A percentile compares a stretch with the other conserved stretches of the same genome.
These are phyloP conservation scores for Neoboletus subvelutipes DNA, from an alignment of 768 basidiomycete genomes.

Conservation along the genomic window DNA sequence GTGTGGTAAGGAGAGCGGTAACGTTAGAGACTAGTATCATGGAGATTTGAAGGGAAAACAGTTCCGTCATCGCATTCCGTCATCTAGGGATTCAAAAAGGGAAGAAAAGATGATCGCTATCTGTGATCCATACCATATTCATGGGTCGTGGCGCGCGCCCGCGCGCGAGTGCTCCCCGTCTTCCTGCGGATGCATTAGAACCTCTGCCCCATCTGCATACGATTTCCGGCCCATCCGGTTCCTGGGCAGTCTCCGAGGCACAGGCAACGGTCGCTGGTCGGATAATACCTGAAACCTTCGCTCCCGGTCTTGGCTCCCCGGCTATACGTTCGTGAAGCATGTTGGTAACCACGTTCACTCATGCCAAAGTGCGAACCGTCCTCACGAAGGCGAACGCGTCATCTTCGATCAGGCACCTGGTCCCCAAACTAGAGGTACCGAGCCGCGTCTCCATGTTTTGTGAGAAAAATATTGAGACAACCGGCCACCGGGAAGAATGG, in stretches of 20 bases:
- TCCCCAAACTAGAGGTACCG: conserved; percentile 1
- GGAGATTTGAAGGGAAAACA: neutral
- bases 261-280: neutral
- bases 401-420: conserved; percentile 9
- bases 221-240: neutral
- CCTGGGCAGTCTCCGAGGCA: neutral
- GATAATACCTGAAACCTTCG: conserved; percentile 12
- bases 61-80: conserved; percentile 21
- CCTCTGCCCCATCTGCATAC: neutral
- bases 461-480: conserved; percentile 7
- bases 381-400: conserved; percentile 9
- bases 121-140: conserved; percentile 7
- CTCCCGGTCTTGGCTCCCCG: conserved; percentile 1
- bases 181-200: conserved; percentile 15
- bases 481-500: conserved; percentile 4
- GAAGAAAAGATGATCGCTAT: conserved; percentile 13
- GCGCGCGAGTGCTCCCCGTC: neutral
- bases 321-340: neutral
- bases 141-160: neutral
- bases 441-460: conserved; percentile 8
- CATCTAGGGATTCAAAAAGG: conserved; percentile 6
- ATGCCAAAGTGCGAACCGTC: conserved; percentile 9
- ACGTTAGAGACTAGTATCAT: neutral
- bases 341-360: conserved; percentile 11
- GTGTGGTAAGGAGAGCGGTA: neutral